Conservation (phyloP, 495 filamentous ascomycete species). For the Lasiosphaeria hispida region DNA sequence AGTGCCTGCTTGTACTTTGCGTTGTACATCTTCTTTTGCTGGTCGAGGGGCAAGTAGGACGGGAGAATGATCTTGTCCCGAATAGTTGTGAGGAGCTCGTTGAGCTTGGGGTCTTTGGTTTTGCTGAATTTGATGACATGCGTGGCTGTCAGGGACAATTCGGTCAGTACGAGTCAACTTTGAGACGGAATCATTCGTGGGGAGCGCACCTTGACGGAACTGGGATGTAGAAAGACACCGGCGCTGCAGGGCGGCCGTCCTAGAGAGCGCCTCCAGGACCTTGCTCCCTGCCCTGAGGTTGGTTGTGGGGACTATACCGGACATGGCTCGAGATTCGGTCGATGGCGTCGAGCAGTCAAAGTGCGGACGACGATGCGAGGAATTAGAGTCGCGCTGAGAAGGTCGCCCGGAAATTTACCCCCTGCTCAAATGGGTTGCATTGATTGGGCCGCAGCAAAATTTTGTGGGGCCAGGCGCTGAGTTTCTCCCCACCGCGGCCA, state of each 20-base stretch:
- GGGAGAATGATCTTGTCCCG: slow-evolving; percentile 66
- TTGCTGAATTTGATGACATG: slow-evolving; percentile 31
- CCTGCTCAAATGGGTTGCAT: not conserved
- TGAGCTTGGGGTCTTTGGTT: slow-evolving; percentile 35
- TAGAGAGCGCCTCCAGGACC: slow-evolving; percentile 15
- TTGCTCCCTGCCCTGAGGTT: slow-evolving; percentile 24
- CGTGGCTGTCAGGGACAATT: slow-evolving; percentile 7
- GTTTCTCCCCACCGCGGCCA: slow-evolving; percentile 7
- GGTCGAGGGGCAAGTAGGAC: slow-evolving; percentile 51
- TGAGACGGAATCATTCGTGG: not conserved
- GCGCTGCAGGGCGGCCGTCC: not conserved
- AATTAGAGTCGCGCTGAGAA: not conserved
- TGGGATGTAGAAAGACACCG: slow-evolving; percentile 26
- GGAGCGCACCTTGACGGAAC: slow-evolving; percentile 20
- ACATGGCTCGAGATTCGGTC: slow-evolving; percentile 16
- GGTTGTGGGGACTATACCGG: slow-evolving; percentile 11
- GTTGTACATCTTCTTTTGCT: slow-evolving; percentile 55
- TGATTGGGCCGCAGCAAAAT: slow-evolving; percentile 11
- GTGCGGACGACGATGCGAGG: not conserved
- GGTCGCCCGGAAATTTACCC: not conserved
- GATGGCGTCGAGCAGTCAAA: not conserved
- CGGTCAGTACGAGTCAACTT: not conserved
- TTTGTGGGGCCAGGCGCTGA: slow-evolving; percentile 2
- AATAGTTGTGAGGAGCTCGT: slow-evolving; percentile 48
- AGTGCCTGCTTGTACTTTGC: slow-evolving; percentile 51